These are phyloP conservation scores for Kokia cookei DNA, from an alignment of 441 rosid genomes.

Conservation along the genomic window DNA sequence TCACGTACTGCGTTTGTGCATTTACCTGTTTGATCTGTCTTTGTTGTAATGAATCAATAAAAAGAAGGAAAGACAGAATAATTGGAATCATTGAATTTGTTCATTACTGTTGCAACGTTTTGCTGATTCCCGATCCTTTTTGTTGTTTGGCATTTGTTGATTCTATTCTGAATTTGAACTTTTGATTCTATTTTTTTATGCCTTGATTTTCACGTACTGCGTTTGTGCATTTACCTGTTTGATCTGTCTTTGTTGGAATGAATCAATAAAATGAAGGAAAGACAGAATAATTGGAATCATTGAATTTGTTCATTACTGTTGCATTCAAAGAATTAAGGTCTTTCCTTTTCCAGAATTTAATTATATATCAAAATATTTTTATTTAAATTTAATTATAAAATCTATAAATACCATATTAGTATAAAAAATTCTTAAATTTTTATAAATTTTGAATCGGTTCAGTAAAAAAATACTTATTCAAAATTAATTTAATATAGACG, in stretches of 20 bases:
- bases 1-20: background rate
- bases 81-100: background rate
- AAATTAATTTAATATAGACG: no score
- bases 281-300: background rate
- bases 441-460: no score
- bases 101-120: background rate
- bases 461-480: no score
- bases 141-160: background rate
- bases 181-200: background rate
- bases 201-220: background rate
- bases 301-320: background rate
- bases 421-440: no score
- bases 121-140: background rate
- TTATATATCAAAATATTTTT: no score
- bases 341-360: no score
- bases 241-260: background rate
- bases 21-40: background rate
- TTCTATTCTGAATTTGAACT: background rate
- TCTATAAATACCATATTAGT: no score
- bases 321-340: no score
- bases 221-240: background rate
- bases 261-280: background rate
- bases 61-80: background rate
- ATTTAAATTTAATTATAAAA: no score
- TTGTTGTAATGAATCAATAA: background rate